A percentile compares a stretch with the other conserved stretches of the same genome.
These are phyloP conservation scores for Sclerotinia subarctica DNA, from an alignment of 2,329 filamentous ascomycete species.

Conservation along the genomic window DNA sequence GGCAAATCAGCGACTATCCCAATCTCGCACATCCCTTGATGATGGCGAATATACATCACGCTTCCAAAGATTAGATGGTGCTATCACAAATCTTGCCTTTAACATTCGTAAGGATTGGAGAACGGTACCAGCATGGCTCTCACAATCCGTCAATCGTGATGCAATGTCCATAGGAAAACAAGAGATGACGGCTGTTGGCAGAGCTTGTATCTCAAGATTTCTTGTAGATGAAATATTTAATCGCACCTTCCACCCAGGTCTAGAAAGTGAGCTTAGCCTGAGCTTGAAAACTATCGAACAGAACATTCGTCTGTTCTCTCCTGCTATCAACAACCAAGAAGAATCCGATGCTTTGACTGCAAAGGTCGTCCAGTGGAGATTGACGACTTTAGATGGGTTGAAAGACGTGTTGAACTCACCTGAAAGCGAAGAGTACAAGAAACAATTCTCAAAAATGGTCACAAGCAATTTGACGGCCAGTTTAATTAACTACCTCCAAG, in stretches of 20 bases:
- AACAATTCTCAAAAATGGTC: constrained; percentile 65
- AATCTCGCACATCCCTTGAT: constrained; percentile 90
- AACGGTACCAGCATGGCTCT: constrained; percentile 75
- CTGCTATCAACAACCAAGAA: constrained; percentile 72
- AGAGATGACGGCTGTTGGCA: constrained; percentile 95
- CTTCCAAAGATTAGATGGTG: constrained; percentile 87
- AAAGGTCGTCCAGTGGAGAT: constrained; percentile 88
- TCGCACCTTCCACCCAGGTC: constrained; percentile 84
- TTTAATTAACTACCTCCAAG: constrained; percentile 70
- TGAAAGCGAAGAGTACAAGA: constrained; percentile 63
- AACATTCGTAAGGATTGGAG: constrained; percentile 96
- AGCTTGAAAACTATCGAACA: constrained; percentile 83
- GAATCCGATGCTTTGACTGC: constrained; percentile 84
- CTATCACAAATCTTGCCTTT: constrained; percentile 92
- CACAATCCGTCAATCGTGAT: constrained; percentile 76
- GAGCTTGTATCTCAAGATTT: constrained; percentile 86
- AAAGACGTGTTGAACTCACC: constrained; percentile 64
- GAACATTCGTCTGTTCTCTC: constrained; percentile 77
- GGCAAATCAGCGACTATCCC: constrained; percentile 90
- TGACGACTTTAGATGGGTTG: constrained; percentile 91
- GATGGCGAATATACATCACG: constrained; percentile 90
- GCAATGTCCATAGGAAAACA: constrained; percentile 85
- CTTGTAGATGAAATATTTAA: constrained; percentile 88
- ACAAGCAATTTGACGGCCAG: constrained; percentile 66
- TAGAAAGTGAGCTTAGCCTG: constrained; percentile 72